Percentiles rank a stretch among this genome's conserved stretches.
phyloP scores from a whole-genome alignment of 2,329 filamentous ascomycete genomes.

The Metarhizium guizhouense region DNA sequence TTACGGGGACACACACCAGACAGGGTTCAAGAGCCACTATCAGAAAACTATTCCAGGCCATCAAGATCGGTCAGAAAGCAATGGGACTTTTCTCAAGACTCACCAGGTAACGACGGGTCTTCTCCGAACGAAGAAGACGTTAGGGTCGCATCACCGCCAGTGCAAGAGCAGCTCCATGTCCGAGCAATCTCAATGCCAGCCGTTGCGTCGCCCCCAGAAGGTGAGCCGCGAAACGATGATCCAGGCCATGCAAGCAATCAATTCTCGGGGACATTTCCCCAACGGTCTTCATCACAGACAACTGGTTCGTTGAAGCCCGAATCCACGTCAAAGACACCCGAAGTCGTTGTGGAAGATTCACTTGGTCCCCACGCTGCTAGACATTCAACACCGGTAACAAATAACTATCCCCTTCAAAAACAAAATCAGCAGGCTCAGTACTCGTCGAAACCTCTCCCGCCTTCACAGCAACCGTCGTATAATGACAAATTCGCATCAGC shows the following conservation, averaged over 20 bases:
- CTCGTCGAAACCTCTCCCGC: constrained; percentile 3
- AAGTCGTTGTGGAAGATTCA: constrained; percentile 28
- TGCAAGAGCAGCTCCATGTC: constrained; percentile 23
- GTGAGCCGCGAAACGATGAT: constrained; percentile 50
- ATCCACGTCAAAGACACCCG: constrained; percentile 10
- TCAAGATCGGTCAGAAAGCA: constrained; percentile 34
- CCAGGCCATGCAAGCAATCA: constrained; percentile 16
- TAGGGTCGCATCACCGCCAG: constrained; percentile 11
- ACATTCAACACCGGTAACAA: constrained; percentile 1
- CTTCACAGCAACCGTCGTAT: constrained; percentile 13
- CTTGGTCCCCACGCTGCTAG: constrained; percentile 16
- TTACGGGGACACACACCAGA: constrained; percentile 44
- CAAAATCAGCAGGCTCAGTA: constrained; percentile 7
- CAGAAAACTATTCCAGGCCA: constrained; percentile 56
- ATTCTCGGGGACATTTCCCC: constrained; percentile 31
- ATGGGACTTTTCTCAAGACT: constrained; percentile 38
- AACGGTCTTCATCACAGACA: constrained; percentile 46
- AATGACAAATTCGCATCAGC: constrained; percentile 19
- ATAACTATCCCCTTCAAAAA: background rate
- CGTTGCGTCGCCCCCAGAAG: constrained; percentile 29
- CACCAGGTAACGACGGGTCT: constrained; percentile 30
- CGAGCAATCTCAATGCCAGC: constrained; percentile 26
- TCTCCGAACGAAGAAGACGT: constrained; percentile 24
- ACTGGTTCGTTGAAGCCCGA: constrained; percentile 26
- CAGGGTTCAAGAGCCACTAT: constrained; percentile 58